Conservation (phyloP, 73 alveolate genomes). For the Symbiodinium pilosum region DNA sequence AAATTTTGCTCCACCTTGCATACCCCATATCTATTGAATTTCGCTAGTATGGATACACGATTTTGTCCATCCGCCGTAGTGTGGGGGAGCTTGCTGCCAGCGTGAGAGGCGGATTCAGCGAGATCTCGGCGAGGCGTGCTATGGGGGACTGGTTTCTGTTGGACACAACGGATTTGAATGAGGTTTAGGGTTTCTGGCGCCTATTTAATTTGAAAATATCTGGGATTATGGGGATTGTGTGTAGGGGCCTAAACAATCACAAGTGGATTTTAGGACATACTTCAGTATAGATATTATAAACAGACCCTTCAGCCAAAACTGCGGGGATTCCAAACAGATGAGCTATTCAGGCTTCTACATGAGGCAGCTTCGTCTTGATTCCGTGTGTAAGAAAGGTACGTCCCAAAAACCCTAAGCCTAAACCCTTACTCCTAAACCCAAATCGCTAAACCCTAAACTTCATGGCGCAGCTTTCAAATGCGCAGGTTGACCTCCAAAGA, state of each 20-base stretch:
- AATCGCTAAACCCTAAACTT: not conserved
- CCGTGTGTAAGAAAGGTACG: too few species aligned
- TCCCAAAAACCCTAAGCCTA: not conserved
- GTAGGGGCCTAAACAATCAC: not conserved
- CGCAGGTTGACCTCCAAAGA: too few species aligned
- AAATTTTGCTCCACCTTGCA: too few species aligned
- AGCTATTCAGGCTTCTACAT: too few species aligned
- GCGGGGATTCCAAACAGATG: too few species aligned
- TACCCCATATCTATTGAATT: too few species aligned
- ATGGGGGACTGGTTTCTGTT: not conserved
- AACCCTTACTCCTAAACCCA: not conserved
- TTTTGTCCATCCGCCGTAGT: too few species aligned
- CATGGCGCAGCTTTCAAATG: too few species aligned
- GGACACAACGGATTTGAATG: not conserved
- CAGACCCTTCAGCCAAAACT: not conserved
- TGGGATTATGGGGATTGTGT: not conserved
- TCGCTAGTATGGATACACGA: too few species aligned
- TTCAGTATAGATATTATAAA: not conserved
- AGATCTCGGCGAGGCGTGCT: not conserved
- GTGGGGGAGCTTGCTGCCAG: too few species aligned
- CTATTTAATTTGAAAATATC: too few species aligned
- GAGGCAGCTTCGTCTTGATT: too few species aligned
- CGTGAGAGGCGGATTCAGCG: constrained; percentile 5
- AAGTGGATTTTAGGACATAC: not conserved
- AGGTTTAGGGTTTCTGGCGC: not conserved